Conservation (phyloP, 371 early-diverging fungal genomes). For the Mortierella sp. region DNA sequence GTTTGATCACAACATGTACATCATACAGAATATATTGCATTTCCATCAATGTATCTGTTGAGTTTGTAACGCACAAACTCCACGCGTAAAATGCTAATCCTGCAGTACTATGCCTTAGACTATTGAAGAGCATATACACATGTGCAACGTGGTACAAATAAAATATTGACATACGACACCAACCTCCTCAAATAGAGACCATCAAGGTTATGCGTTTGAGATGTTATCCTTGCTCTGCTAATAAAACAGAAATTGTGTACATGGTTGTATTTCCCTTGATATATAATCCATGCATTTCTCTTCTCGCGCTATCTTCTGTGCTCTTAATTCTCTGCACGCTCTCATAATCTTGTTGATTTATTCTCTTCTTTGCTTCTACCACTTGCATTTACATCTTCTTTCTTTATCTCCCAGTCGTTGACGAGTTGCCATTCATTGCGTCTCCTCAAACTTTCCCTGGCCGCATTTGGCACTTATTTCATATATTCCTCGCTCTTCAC, state of each 20-base stretch:
- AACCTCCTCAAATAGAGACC: too few relatives aligned
- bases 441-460: not conserved
- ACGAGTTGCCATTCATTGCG: not conserved
- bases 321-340: not conserved
- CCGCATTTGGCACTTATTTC: not conserved
- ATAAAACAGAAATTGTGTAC: not conserved
- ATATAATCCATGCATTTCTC: too few relatives aligned
- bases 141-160: too few relatives aligned
- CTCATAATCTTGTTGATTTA: not conserved
- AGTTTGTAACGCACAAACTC: not conserved
- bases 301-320: too few relatives aligned
- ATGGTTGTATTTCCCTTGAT: not conserved
- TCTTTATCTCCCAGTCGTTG: not conserved
- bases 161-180: too few relatives aligned
- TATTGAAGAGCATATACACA: too few relatives aligned
- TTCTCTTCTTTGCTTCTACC: not conserved
- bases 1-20: constrained; percentile 5
- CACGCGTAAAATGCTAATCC: too few relatives aligned
- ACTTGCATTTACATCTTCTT: not conserved
- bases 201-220: too few relatives aligned
- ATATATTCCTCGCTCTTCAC: not conserved
- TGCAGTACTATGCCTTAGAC: too few relatives aligned
- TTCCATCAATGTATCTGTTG: not conserved
- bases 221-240: too few relatives aligned
- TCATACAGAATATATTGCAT: constrained; percentile 2